phyloP scores from a whole-genome alignment of 2,329 filamentous ascomycete species.

The Ascochyta pisi region DNA sequence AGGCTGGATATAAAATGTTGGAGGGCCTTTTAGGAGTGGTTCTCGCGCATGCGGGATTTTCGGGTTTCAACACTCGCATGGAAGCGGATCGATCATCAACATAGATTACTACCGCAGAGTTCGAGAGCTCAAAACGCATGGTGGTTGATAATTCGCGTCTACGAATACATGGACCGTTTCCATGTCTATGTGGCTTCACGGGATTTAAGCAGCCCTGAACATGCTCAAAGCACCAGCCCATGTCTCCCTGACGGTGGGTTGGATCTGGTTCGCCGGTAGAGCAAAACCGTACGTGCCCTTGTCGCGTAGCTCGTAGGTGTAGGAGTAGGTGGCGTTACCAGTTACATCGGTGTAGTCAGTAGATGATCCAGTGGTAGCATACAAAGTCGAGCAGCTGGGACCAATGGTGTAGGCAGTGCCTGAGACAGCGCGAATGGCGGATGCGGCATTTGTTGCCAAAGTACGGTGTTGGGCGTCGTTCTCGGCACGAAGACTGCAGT shows the following conservation, averaged over 20 bases:
- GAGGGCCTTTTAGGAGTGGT: not conserved
- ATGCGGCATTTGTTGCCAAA: constrained; percentile 57
- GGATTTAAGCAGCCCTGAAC: constrained; percentile 31
- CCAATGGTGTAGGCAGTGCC: constrained; percentile 54
- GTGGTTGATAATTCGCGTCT: not conserved
- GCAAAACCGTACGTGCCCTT: constrained; percentile 57
- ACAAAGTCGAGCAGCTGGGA: constrained; percentile 66
- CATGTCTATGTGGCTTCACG: not conserved
- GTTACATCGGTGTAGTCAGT: constrained; percentile 55
- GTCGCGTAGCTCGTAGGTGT: constrained; percentile 59
- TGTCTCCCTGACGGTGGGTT: constrained; percentile 56
- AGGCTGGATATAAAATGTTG: too few species aligned
- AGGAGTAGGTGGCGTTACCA: constrained; percentile 53
- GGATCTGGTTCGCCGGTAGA: constrained; percentile 57
- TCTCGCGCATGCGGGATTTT: too few species aligned
- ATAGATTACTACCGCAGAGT: too few species aligned
- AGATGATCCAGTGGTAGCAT: constrained; percentile 58
- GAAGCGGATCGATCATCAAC: too few species aligned
- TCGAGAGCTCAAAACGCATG: too few species aligned
- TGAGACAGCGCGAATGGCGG: constrained; percentile 63
- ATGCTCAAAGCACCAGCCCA: constrained; percentile 51
- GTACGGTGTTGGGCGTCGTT: constrained; percentile 59
- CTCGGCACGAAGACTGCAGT: constrained; percentile 56
- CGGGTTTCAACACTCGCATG: too few species aligned
- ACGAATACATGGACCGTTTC: not conserved